Evolutionary conservation across 2,329 filamentous ascomycete genomes (phyloP), one percentile per base, ranked within the genome.

Genomic region (Penicillium sp.): DNA sequence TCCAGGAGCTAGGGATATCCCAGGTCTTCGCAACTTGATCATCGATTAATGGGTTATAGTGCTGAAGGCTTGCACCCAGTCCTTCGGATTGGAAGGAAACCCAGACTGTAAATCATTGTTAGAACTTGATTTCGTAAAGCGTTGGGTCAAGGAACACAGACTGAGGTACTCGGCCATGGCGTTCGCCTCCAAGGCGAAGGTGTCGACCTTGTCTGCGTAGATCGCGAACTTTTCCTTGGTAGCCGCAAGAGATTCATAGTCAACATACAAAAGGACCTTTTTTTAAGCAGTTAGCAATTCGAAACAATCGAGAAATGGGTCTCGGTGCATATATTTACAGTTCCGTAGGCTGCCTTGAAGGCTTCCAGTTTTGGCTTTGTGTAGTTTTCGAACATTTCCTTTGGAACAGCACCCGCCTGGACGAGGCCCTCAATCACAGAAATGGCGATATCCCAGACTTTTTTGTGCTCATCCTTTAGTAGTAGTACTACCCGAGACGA

Each of bases 161-260:
- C 42, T 19, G 10, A 45, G 28, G 11, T 45, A 45, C 42, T 45
- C 42, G 5, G 42, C 42, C 42, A 45, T 45, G 3, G 42, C 42
- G 11, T 45, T 45, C 26, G 42, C 42, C 42, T 45, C 42, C 42
- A 45, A 11, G 42, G 42, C 42, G 28, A 45, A 45, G n/a, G 42
- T 45, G 18, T 45, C 42, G 9, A 45, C 42, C 24, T 45, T 45
- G 42, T 45, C 42, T 21, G 42, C 42, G n/a, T 45, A 45, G 16
- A 45, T 45, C 7, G 42, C 42, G 13, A 29, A 45, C 18, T 45
- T 45, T 10, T 45, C 42, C 16, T 45, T 45, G 16, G 42, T 45
- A 7, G 42, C 24, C 2, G 26, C 42, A 21, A 45, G 42, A n/a
- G 42, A 45, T 10, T 45, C 26, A 16, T 45, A 45, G 28, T 45